Percentiles rank a stretch among this genome's conserved stretches.
Evolutionary conservation across 495 filamentous ascomycete genomes (phyloP).

Genomic region (Penicillium malachiteum): DNA sequence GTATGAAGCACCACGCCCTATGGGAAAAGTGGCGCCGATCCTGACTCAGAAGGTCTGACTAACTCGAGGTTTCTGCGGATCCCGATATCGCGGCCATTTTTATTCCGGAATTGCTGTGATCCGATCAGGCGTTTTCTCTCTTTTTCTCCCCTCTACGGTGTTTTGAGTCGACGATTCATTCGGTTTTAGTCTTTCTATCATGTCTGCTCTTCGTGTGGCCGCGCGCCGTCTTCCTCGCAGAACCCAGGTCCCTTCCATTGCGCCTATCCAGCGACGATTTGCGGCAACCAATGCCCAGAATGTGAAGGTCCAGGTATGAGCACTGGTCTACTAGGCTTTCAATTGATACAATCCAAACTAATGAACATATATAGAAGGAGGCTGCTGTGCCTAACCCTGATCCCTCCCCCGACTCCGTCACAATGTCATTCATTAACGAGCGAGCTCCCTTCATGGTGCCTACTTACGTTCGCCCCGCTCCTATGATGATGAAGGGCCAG

Average conservation of each 20-base stretch:
- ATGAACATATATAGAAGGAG: slow-evolving; percentile 51
- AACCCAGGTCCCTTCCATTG: slow-evolving; percentile 28
- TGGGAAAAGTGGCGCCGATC: slow-evolving; percentile 18
- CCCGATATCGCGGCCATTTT: slow-evolving; percentile 40
- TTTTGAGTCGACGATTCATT: background rate
- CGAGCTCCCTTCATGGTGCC: slow-evolving; percentile 86
- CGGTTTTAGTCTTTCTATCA: background rate
- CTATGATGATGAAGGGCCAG: slow-evolving; percentile 82
- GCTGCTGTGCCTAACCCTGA: slow-evolving; percentile 70
- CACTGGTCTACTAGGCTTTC: background rate
- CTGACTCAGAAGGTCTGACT: slow-evolving; percentile 15
- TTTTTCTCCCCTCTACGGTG: slow-evolving; percentile 1
- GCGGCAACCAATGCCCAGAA: slow-evolving; percentile 25
- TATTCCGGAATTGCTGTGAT: slow-evolving; percentile 13
- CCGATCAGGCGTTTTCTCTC: slow-evolving; percentile 1
- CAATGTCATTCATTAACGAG: slow-evolving; percentile 67
- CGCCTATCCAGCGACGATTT: slow-evolving; percentile 40
- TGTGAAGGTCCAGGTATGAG: slow-evolving; percentile 19
- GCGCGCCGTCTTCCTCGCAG: slow-evolving; percentile 42
- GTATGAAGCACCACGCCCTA: slow-evolving; percentile 5
- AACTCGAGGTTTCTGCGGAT: slow-evolving; percentile 19
- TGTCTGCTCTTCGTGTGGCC: slow-evolving; percentile 34
- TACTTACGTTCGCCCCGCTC: slow-evolving; percentile 88
- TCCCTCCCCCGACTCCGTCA: slow-evolving; percentile 72
- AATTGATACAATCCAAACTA: background rate